phyloP scores from a whole-genome alignment of 164 flowering plant species.

The Magnolia kwangsiensis region DNA sequence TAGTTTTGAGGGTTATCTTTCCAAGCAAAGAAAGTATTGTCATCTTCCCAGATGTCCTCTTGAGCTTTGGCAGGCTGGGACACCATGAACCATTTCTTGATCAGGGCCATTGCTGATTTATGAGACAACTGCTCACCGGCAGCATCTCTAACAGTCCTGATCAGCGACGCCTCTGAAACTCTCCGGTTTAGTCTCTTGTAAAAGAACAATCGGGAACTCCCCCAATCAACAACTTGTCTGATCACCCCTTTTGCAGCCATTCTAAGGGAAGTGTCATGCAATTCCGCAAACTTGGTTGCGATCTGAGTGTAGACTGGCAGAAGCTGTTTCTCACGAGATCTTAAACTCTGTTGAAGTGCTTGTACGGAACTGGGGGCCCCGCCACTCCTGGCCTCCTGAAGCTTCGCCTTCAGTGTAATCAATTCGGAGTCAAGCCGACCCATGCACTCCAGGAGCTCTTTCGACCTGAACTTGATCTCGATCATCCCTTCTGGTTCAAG shows the following conservation, averaged over 20 bases:
- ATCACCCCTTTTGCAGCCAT: slow-evolving; percentile 97
- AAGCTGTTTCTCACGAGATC: slow-evolving; percentile 80
- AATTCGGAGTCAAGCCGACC: slow-evolving; percentile 79
- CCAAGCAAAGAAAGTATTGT: slow-evolving; percentile 79
- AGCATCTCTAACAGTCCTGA: slow-evolving; percentile 61
- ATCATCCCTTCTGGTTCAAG: slow-evolving; percentile 99
- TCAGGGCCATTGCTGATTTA: slow-evolving; percentile 55
- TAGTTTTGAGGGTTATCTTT: slow-evolving; percentile 62
- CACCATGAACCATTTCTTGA: slow-evolving; percentile 68
- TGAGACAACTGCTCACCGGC: slow-evolving; percentile 71
- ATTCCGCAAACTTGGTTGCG: slow-evolving; percentile 92
- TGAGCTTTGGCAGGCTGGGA: slow-evolving; percentile 35
- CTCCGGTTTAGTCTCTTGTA: slow-evolving; percentile 73
- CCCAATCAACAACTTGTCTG: slow-evolving; percentile 78
- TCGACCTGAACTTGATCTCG: slow-evolving; percentile 86
- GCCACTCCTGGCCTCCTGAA: slow-evolving; percentile 46
- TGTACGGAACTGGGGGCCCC: slow-evolving; percentile 26
- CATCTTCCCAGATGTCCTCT: slow-evolving; percentile 66
- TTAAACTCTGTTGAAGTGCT: slow-evolving; percentile 57
- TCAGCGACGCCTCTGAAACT: slow-evolving; percentile 60
- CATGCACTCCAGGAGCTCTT: slow-evolving; percentile 88
- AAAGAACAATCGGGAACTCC: slow-evolving; percentile 67
- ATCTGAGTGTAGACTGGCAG: slow-evolving; percentile 90
- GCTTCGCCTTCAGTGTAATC: slow-evolving; percentile 53
- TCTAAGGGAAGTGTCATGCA: slow-evolving; percentile 92